phyloP scores from a whole-genome alignment of 805 yeast genomes.

The Kodamaea neixiangensis region DNA sequence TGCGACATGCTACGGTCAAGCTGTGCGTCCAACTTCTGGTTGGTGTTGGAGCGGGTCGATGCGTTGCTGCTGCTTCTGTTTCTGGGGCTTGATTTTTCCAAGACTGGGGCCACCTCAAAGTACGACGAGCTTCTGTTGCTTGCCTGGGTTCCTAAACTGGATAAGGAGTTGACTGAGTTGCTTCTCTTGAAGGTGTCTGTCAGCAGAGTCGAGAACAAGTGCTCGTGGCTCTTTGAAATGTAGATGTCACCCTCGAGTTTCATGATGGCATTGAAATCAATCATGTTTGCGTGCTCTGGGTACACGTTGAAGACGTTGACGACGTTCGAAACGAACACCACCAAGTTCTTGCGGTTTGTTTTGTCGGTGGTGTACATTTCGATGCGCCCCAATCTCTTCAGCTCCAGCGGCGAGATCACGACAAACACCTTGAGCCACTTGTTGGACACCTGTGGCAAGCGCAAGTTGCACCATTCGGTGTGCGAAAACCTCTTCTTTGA shows the following conservation, averaged over 20 bases:
- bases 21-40: slow-evolving; percentile 5
- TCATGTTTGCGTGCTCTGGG: slow-evolving; percentile 57
- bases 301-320: slow-evolving; percentile 55
- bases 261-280: slow-evolving; percentile 58
- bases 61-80: slow-evolving; percentile 8
- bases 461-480: slow-evolving; percentile 63
- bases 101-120: slow-evolving; percentile 9
- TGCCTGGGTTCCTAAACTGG: not conserved
- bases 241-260: slow-evolving; percentile 56
- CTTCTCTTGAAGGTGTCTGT: slow-evolving; percentile 6
- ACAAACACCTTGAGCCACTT: slow-evolving; percentile 61
- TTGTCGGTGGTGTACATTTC: slow-evolving; percentile 54
- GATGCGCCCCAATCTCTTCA: slow-evolving; percentile 50
- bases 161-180: slow-evolving; percentile 8
- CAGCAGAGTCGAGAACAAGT: slow-evolving; percentile 18
- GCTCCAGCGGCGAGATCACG: slow-evolving; percentile 48
- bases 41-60: slow-evolving; percentile 5
- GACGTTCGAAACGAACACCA: slow-evolving; percentile 50
- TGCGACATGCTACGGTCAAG: slow-evolving; percentile 14
- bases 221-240: slow-evolving; percentile 43
- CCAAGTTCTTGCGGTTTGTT: slow-evolving; percentile 50
- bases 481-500: slow-evolving; percentile 47
- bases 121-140: slow-evolving; percentile 6
- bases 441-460: slow-evolving; percentile 58
- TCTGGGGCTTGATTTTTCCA: not conserved